Base-by-base conservation (phyloP, 352 stramenopile species). In the Globisporangium barbulae region DNA sequence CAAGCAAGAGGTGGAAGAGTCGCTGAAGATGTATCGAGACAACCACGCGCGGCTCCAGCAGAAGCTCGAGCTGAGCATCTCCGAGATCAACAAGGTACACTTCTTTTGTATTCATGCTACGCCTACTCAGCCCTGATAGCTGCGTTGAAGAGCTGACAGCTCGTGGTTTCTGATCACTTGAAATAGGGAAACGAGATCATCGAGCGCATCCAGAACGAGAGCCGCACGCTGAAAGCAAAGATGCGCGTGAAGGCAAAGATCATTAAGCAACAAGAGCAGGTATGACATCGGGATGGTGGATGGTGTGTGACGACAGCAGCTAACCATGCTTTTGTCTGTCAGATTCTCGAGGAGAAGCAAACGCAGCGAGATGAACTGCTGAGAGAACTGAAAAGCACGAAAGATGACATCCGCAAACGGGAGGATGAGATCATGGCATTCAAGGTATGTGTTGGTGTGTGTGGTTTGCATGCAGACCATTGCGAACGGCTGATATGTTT, bases 51-150 rank as follows among this genome's bases (percentile, higher is more conserved):
- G 75, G 0, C 71, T 97, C 17, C 86, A 97, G 65, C 84, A 93
- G 53, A 97, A 97, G 61, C 72, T 97, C 2, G 86, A 97, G 58
- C 50, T 95, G 25, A 96, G 88, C 61, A 93, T 97, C 54, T 85
- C 85, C 15, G 89, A 97, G 57, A 97, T 97, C 73, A 96, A 97
- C 67, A 97, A 97, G 85, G 86, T 94, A 45, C 21, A 30, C n/a
- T 41, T 22, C 25, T 37, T 1, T 30, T 13, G n/a, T 5, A 17
- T 42, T 15, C 22, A 19, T 12, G 57, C 2, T 28, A 28, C 25
- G 25, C 25, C 2, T 28, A 28, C 58, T 19, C 13, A 56, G 2
- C 8, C 7, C 28, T 64, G 2, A 50, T 4, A 35, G n/a, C 13
- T n/a, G 25, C 47, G 22, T 35, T 44, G 10, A 15, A 30, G 9